Percentiles rank a stretch among this genome's conserved stretches.
Conservation (phyloP, 148 eudicot species). For the Rhododendron mucronatum region DNA sequence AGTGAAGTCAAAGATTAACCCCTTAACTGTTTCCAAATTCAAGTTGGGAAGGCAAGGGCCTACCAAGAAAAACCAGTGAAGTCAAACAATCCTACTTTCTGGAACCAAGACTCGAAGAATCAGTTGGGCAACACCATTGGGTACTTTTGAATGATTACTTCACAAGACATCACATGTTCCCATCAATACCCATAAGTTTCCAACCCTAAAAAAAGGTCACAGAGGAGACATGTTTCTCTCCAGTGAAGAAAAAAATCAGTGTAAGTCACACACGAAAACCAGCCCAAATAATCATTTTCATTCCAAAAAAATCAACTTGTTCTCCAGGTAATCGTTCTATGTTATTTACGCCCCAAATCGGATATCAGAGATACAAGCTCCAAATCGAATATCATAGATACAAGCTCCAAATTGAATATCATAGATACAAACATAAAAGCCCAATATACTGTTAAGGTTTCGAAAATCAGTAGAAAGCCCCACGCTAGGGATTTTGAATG, state of each 20-base stretch:
- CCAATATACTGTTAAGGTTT: too few relatives aligned
- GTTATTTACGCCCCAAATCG: too few relatives aligned
- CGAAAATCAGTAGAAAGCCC: too few relatives aligned
- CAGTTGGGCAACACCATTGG: not conserved
- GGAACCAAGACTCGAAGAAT: not conserved
- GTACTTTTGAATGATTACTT: not conserved
- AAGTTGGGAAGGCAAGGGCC: constrained; percentile 8
- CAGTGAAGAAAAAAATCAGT: not conserved
- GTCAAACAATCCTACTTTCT: constrained; percentile 8
- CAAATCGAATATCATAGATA: too few relatives aligned
- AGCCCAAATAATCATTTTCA: too few relatives aligned
- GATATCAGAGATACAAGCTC: too few relatives aligned
- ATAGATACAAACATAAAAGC: too few relatives aligned
- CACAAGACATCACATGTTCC: not conserved
- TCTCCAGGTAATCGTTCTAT: too few relatives aligned
- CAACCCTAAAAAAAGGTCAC: not conserved
- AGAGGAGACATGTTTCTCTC: not conserved
- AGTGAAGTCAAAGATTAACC: not conserved
- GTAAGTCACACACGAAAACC: too few relatives aligned
- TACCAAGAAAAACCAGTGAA: not conserved
- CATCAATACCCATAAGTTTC: not conserved
- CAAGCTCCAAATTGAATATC: too few relatives aligned
- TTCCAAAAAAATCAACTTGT: too few relatives aligned
- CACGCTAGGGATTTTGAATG: too few relatives aligned
- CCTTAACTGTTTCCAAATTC: not conserved